Base-by-base conservation (phyloP, 768 basidiomycete species). In the Trametes coccinea region DNA sequence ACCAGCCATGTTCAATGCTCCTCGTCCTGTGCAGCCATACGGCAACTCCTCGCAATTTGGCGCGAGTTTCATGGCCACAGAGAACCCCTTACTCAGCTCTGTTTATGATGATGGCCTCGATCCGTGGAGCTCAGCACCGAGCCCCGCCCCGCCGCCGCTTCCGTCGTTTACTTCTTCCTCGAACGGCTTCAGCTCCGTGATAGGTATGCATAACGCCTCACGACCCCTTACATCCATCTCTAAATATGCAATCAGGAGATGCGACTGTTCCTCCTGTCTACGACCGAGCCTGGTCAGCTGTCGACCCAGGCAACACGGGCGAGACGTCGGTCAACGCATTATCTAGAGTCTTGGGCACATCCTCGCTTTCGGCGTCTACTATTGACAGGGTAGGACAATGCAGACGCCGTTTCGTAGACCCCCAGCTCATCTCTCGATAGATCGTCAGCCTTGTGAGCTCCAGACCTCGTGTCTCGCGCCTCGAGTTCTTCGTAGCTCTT, bases 401-500 rank as follows among this genome's bases (percentile, higher is more conserved):
- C 31, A 30, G 27, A n/a, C 14, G 0, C 10, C 31, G 14, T 22
- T 6, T 22, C 22, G 22, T 22, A 9, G 4, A 30, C 17, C 14
- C 27, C 8, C 11, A 11, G 31, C 37, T 43, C 45, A 52, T 17
- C 7, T 16, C 31, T 14, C 37, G 29, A 1, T 65, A 95, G 93
- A 95, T 98, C 67, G 89, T 97, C 58, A 93, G 90, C 73, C 79
- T 95, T 22, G 93, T 94, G 54, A 92, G 90, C 74, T 87, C 88
- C 37, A 82, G 83, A 60, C 82, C 90, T 46, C 82, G 88, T 53
- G 89, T 98, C 40, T 92, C 92, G 7, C 92, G 86, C 66, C 84
- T 89, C 59, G 95, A 98, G 71, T 95, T 96, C 78, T 95, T 91
- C 72, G 91, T 95, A 10, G 92, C 93, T 9, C 75, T 98, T 29